Evolutionary conservation across 1,284 basidiomycete genomes (phyloP), one percentile per base, ranked within the genome.

Genomic region (Chondrostereum purpureum): DNA sequence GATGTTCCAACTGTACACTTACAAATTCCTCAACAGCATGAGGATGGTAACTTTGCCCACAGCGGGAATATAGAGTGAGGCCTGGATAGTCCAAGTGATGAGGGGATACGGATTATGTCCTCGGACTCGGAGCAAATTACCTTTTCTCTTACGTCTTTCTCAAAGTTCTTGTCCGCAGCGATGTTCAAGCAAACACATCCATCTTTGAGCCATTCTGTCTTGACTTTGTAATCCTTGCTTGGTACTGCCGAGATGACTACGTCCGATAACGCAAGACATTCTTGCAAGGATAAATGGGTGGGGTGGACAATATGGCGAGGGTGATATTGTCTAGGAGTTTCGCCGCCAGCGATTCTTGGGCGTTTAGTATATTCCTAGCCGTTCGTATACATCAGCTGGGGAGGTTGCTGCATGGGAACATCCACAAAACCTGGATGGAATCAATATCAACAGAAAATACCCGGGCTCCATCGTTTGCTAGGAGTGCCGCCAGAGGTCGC

Each of bases 41-140:
- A 93, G 75, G 53, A 97, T 96, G 1, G 95, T 99, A 50, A 95
- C 90, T 69, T 96, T 96, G 34, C 95, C 95, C 20, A 99, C 92
- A 3, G 91, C 86, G 12, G 94, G 93, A 50, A 95, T 75, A 62
- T 95, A 95, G 53, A 97, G 72, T 3, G 91, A 91, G 10, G 91
- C 91, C 90, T 93, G 53, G 18, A 20, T 23, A 27, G 33, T 35
- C 39, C 31, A 41, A 23, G 33, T 43, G 27, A 27, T 37, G 6
- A 21, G n/a, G 19, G 27, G 17, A 16, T 17, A 42, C 11, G 39
- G 37, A 46, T 42, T 14, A 13, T 43, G n/a, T 20, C 19, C 17
- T 1, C 42, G 24, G 39, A 12, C n/a, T n/a, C 19, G 24, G 12
- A 22, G 39, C 41, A 36, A 55, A 72, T 51, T 53, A 89, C 92